Evolutionary conservation across 345 rosid genomes (phyloP).

Genomic region (Brassica cretica): DNA sequence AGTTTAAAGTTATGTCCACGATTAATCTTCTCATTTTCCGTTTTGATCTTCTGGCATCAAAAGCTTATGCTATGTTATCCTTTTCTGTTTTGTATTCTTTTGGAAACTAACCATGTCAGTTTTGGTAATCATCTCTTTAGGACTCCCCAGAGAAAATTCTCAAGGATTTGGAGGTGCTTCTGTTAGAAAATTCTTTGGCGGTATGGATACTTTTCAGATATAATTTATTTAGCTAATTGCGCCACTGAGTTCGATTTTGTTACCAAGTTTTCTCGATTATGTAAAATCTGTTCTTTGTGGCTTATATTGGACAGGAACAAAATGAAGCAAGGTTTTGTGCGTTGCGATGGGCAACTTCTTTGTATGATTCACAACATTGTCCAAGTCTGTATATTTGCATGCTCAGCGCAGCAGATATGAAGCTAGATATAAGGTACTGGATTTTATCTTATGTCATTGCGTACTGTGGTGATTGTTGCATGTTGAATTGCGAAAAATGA

Average conservation of each 20-base stretch:
- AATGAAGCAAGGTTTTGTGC: conserved; percentile 94
- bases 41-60: conserved; percentile 7
- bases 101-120: conserved; percentile 18
- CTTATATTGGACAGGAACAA: conserved; percentile 64
- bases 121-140: conserved; percentile 41
- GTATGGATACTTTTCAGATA: conserved; percentile 41
- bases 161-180: conserved; percentile 71
- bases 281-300: conserved; percentile 21
- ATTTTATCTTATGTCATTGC: conserved; percentile 14
- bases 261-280: not conserved
- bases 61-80: conserved; percentile 13
- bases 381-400: conserved; percentile 93
- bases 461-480: conserved; percentile 16
- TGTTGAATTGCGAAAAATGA: conserved; percentile 3
- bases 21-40: conserved; percentile 5
- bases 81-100: not conserved
- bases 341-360: conserved; percentile 82
- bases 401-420: conserved; percentile 82
- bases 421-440: conserved; percentile 86
- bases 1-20: conserved; percentile 3
- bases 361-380: conserved; percentile 80
- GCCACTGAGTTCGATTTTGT: not conserved
- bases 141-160: conserved; percentile 65
- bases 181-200: conserved; percentile 70
- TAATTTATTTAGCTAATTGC: not conserved